Evolutionary conservation across 2,329 filamentous ascomycete species (phyloP).

Genomic region (Fusarium newnesense): DNA sequence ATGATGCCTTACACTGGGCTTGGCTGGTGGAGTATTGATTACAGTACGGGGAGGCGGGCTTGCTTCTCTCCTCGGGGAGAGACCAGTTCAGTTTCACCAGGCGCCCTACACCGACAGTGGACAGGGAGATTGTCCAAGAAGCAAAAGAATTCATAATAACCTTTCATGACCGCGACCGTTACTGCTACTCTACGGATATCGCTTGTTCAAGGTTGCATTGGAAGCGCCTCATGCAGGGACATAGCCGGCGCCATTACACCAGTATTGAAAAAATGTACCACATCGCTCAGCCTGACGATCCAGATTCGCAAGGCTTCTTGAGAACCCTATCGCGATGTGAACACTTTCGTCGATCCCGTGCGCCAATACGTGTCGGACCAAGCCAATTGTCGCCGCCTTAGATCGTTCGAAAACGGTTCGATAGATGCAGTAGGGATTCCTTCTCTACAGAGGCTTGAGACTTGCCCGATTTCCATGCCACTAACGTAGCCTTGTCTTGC

Average conservation of each 20-base stretch:
- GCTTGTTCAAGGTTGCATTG: slow-evolving; percentile 21
- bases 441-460: slow-evolving; percentile 30
- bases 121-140: neutral
- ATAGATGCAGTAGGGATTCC: slow-evolving; percentile 25
- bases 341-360: slow-evolving; percentile 23
- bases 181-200: neutral
- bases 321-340: slow-evolving; percentile 22
- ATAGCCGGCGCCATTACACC: slow-evolving; percentile 15
- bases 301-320: slow-evolving; percentile 3
- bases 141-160: slow-evolving; percentile 5
- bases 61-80: neutral
- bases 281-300: slow-evolving; percentile 26
- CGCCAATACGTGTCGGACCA: slow-evolving; percentile 20
- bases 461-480: slow-evolving; percentile 14
- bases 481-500: slow-evolving; percentile 29
- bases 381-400: slow-evolving; percentile 8
- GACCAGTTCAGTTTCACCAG: neutral
- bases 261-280: slow-evolving; percentile 4
- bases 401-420: slow-evolving; percentile 32
- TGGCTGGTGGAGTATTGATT: slow-evolving; percentile 36
- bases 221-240: slow-evolving; percentile 34
- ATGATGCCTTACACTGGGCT: slow-evolving; percentile 10
- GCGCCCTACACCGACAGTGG: slow-evolving; percentile 5
- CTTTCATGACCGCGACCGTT: neutral
- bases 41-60: slow-evolving; percentile 1